These are phyloP conservation scores for Ajuga chamaepitys DNA, from an alignment of 257 asterid genomes.

Conservation along the genomic window DNA sequence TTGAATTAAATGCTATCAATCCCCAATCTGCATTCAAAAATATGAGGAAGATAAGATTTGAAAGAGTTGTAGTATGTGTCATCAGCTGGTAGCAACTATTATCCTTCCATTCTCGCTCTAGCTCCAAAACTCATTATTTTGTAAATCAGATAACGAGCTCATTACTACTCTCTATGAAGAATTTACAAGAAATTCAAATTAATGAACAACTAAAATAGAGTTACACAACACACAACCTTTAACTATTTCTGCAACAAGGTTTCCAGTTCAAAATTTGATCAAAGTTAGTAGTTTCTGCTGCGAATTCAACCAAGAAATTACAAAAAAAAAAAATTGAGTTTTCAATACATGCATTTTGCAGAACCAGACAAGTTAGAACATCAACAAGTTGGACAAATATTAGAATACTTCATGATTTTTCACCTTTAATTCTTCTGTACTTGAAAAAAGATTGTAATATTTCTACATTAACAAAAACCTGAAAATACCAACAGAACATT, in stretches of 20 bases:
- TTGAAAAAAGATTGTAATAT: no score
- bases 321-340: not conserved
- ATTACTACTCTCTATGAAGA: not conserved
- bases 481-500: not conserved
- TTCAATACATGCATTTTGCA: no score
- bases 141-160: not conserved
- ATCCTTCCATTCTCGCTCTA: conserved; percentile 30
- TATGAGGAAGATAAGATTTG: conserved; percentile 10
- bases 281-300: no score
- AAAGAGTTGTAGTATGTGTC: conserved; percentile 21
- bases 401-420: no score
- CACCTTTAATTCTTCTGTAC: no score
- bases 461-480: not conserved
- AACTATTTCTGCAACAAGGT: not conserved
- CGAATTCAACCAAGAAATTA: not conserved
- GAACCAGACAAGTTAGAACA: no score
- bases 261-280: not conserved
- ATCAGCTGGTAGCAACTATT: conserved; percentile 8
- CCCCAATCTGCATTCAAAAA: conserved; percentile 10
- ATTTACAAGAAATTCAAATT: not conserved
- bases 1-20: conserved; percentile 5
- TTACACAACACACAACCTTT: not conserved
- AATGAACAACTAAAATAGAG: not conserved
- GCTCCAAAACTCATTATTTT: conserved; percentile 31
- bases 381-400: no score